Conservation (phyloP, 345 rosid species). For the Citrus hindsii region DNA sequence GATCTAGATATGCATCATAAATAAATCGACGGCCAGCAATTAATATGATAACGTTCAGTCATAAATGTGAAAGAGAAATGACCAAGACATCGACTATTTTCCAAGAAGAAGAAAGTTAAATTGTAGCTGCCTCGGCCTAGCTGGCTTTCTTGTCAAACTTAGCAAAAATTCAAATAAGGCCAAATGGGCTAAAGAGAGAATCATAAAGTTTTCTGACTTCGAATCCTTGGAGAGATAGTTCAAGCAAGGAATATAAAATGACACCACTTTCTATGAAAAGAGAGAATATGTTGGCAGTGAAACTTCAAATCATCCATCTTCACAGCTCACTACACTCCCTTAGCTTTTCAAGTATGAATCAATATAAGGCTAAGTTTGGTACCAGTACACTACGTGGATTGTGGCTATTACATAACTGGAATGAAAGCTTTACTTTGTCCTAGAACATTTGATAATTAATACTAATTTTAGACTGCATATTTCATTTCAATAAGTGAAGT, state of each 20-base stretch:
- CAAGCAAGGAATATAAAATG: conserved; percentile 2
- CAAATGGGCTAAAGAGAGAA: neutral
- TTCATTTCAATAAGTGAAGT: too few species aligned
- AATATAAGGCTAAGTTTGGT: too few species aligned
- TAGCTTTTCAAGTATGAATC: too few species aligned
- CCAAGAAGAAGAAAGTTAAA: neutral
- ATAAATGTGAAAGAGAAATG: neutral
- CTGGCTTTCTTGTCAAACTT: neutral
- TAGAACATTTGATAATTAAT: too few species aligned
- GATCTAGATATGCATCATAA: neutral
- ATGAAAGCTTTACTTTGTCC: too few species aligned
- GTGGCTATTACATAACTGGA: too few species aligned
- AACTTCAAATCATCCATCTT: neutral
- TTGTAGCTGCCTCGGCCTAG: neutral
- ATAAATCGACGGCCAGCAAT: neutral
- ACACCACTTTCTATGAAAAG: neutral
- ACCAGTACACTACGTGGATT: too few species aligned
- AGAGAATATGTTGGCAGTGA: neutral
- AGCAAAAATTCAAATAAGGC: conserved; percentile 12
- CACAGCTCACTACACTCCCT: too few species aligned
- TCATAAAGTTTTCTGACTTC: conserved; percentile 12
- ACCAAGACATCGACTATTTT: neutral
- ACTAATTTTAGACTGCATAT: too few species aligned
- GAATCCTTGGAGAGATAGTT: conserved; percentile 4
- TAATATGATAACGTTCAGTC: neutral